phyloP scores from a whole-genome alignment of 176 grass and related monocot species.

The Canna indica region DNA sequence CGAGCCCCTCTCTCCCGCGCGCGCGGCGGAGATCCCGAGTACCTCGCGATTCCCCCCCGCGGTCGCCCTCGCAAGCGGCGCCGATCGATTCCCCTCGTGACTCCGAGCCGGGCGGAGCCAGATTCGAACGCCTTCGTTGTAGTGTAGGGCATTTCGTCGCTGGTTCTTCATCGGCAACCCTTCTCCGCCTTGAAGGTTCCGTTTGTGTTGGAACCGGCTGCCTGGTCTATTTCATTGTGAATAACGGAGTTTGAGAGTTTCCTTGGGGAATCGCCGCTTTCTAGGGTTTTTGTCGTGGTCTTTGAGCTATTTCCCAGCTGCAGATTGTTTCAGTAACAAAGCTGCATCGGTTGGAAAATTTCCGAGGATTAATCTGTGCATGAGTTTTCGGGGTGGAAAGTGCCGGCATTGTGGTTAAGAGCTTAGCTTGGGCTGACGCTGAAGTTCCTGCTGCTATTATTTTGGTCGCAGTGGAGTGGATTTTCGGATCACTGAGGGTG shows the following conservation, averaged over 20 bases:
- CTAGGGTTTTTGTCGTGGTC: background rate
- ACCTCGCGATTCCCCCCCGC: slow-evolving; percentile 4
- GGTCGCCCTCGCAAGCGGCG: background rate
- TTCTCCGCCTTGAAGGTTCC: slow-evolving; percentile 2
- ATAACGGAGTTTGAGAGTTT: background rate
- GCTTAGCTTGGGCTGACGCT: background rate
- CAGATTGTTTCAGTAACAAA: background rate
- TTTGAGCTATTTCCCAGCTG: slow-evolving; percentile 10
- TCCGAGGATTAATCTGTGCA: no score
- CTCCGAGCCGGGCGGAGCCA: slow-evolving; percentile 5
- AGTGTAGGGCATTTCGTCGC: slow-evolving; percentile 12
- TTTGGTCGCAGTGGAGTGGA: background rate
- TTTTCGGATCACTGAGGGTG: background rate
- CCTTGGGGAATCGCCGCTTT: background rate
- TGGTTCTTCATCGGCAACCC: background rate
- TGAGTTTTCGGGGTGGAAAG: background rate
- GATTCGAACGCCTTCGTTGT: slow-evolving; percentile 5
- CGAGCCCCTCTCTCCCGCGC: background rate
- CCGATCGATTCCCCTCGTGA: slow-evolving; percentile 10
- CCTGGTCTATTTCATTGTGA: background rate
- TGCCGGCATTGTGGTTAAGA: background rate
- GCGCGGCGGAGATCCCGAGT: slow-evolving; percentile 4
- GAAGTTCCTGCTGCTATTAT: background rate
- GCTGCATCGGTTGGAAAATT: background rate
- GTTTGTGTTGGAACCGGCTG: background rate